phyloP scores from a whole-genome alignment of 2,329 filamentous ascomycete species.

The Pyricularia grisea region DNA sequence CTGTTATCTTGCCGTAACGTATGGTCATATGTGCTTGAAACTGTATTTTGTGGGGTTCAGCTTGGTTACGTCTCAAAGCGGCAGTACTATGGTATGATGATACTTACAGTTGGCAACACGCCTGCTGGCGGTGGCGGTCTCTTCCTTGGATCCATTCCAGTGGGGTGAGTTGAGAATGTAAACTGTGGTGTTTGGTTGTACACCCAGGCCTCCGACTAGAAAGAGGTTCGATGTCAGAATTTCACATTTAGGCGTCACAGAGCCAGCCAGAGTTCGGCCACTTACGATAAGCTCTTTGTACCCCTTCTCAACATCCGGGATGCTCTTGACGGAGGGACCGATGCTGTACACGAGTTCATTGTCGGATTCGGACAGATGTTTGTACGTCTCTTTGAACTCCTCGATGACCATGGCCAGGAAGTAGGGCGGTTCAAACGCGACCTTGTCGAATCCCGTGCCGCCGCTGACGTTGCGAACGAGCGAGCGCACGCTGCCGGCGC shows the following conservation, averaged over 20 bases:
- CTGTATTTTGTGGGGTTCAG: constrained; percentile 5
- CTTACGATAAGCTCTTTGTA: constrained; percentile 47
- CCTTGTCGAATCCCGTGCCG: background rate
- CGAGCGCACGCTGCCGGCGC: constrained; percentile 86
- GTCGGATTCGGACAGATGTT: background rate
- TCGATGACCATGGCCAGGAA: constrained; percentile 41
- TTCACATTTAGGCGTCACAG: background rate
- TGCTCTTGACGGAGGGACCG: background rate
- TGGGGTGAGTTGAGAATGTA: constrained; percentile 54
- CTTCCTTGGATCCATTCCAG: constrained; percentile 46
- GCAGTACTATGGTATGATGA: no score
- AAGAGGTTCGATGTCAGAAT: background rate
- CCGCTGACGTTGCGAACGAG: constrained; percentile 67
- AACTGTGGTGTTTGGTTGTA: constrained; percentile 84
- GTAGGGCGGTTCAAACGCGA: background rate
- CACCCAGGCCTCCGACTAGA: constrained; percentile 60
- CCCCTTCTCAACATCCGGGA: constrained; percentile 50
- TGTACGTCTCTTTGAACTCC: background rate
- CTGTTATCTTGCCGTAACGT: constrained; percentile 27
- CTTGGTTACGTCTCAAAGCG: background rate
- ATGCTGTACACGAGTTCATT: background rate
- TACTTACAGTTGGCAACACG: constrained; percentile 35
- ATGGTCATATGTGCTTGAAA: constrained; percentile 25
- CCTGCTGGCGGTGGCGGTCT: constrained; percentile 39
- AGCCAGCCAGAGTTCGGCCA: background rate